phyloP scores from a whole-genome alignment of 2,329 filamentous ascomycete genomes.

The Geosmithia flava region DNA sequence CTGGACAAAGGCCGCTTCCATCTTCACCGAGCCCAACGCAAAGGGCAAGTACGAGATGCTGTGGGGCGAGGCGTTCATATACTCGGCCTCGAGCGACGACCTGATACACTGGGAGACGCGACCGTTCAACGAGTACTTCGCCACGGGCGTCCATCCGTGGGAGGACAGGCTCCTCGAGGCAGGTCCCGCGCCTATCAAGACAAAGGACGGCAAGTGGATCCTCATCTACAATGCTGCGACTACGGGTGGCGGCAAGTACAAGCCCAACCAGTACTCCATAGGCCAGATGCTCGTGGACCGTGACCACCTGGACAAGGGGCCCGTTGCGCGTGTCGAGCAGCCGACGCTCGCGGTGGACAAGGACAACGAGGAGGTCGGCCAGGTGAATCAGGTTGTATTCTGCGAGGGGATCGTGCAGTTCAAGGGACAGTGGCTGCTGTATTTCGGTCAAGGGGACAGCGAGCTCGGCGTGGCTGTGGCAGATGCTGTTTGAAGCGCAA shows the following conservation, averaged over 20 bases:
- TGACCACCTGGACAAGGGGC: background rate
- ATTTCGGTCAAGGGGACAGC: background rate
- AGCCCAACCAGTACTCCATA: background rate
- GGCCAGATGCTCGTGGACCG: background rate
- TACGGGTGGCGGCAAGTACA: background rate
- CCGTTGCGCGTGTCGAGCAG: background rate
- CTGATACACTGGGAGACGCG: background rate
- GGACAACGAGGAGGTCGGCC: background rate
- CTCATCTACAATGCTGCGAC: background rate
- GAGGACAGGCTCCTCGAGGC: background rate
- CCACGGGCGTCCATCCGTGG: background rate
- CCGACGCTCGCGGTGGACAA: background rate
- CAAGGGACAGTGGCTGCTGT: background rate
- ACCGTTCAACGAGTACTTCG: background rate
- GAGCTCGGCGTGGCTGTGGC: background rate
- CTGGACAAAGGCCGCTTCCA: background rate
- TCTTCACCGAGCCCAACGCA: background rate
- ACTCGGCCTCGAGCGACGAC: background rate
- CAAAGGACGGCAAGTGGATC: background rate
- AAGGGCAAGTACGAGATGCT: conserved; percentile 1
- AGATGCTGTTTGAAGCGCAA: background rate
- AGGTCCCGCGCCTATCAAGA: background rate
- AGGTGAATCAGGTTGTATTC: background rate
- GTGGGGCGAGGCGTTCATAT: background rate
- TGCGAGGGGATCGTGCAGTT: background rate